A percentile compares a stretch with the other conserved stretches of the same genome.
Conservation (phyloP, 2,329 filamentous ascomycete species). For the Tolypocladium nubicola region DNA sequence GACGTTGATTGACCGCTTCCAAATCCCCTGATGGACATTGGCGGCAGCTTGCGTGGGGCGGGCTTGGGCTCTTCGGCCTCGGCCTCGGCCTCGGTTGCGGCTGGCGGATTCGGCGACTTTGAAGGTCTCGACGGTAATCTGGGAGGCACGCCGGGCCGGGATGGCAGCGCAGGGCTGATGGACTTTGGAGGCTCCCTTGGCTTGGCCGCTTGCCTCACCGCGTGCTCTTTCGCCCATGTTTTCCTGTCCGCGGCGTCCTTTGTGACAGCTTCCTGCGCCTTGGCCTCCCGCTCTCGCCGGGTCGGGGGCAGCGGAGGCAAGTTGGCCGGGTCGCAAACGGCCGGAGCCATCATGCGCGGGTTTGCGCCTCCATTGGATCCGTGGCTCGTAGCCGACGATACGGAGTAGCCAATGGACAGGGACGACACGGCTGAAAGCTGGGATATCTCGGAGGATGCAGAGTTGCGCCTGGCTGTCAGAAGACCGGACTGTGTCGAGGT, state of each 20-base stretch:
- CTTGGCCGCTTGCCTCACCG: constrained; percentile 3
- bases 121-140: constrained; percentile 38
- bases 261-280: constrained; percentile 18
- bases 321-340: constrained; percentile 43
- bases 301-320: constrained; percentile 48
- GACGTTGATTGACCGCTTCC: constrained; percentile 4
- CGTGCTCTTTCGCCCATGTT: constrained; percentile 2
- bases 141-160: constrained; percentile 35
- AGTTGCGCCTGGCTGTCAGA: constrained; percentile 36
- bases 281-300: constrained; percentile 41
- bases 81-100: not conserved
- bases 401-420: constrained; percentile 34
- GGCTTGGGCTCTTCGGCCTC: constrained; percentile 2
- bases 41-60: constrained; percentile 4
- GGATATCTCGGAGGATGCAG: constrained; percentile 47
- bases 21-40: constrained; percentile 11
- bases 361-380: constrained; percentile 28
- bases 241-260: constrained; percentile 2
- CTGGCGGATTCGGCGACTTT: constrained; percentile 15
- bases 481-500: constrained; percentile 29
- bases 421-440: constrained; percentile 42
- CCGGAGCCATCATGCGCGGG: constrained; percentile 39
- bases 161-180: constrained; percentile 15
- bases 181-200: constrained; percentile 9
- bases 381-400: constrained; percentile 37